Conservation (phyloP, 2,329 filamentous ascomycete genomes). For the Neopestalotiopsis clavispora region DNA sequence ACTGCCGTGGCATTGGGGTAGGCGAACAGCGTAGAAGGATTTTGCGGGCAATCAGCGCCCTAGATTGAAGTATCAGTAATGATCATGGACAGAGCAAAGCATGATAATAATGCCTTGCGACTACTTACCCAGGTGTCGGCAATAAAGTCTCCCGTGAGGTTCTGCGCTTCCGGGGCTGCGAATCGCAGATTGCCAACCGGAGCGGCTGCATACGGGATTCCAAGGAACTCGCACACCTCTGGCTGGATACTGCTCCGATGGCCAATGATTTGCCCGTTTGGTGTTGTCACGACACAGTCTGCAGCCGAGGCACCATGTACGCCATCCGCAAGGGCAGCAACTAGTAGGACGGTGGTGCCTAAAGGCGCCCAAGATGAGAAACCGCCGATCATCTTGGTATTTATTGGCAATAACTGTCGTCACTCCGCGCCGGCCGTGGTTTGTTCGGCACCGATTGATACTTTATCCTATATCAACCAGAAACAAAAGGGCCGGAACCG, state of each 20-base stretch:
- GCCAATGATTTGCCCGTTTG: conserved; percentile 10
- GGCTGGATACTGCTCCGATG: conserved; percentile 6
- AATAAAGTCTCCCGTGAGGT: conserved; percentile 2
- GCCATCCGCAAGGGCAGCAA: neutral
- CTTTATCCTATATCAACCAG: neutral
- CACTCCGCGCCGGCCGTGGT: neutral
- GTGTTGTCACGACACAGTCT: conserved; percentile 12
- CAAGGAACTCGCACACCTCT: conserved; percentile 14
- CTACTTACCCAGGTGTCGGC: conserved; percentile 13
- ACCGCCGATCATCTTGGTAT: neutral
- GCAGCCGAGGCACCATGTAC: neutral
- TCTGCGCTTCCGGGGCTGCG: conserved; percentile 9
- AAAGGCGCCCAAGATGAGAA: neutral
- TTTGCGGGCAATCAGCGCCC: conserved; percentile 16
- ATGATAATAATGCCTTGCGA: neutral
- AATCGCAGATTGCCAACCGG: conserved; percentile 12
- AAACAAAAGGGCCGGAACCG: neutral
- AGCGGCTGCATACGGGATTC: conserved; percentile 15
- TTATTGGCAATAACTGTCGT: neutral
- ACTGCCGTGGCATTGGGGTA: conserved; percentile 13
- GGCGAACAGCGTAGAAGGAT: conserved; percentile 8
- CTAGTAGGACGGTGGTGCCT: neutral
- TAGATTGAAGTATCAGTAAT: neutral
- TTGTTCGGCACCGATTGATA: neutral
- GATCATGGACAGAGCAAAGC: neutral